Base-by-base conservation (phyloP, 2,329 filamentous ascomycete genomes). In the Aspergillus sp. region DNA sequence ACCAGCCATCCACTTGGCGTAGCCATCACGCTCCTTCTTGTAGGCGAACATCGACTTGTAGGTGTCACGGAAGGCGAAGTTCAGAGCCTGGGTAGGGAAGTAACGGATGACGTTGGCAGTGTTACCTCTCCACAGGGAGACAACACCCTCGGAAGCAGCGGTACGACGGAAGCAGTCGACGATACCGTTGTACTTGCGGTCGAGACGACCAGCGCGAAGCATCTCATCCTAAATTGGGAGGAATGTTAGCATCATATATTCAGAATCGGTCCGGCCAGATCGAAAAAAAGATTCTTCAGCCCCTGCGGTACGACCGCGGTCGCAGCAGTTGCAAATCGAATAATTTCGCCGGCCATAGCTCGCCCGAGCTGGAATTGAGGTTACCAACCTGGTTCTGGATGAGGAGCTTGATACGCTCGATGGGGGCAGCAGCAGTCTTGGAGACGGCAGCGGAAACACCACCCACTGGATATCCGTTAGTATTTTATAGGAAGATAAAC, bases 81-180 rank as follows among this genome's bases (percentile, higher is more conserved):
- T 99, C 81, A 99, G 86, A 75, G 95, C 95, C 88, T 99, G 95
- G 81, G 95, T 99, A 73, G 95, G 95, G 91, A 99, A 99, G 87
- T 99, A 99, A 90, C 95, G 95, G 87, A 99, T 96, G 82, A 99
- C 95, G 89, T 99, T 99, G 91, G 95, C 95, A 79, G 95, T 99
- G 91, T 99, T 99, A 83, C 95, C 95, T 88, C 95, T 89, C 95
- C 95, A 99, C 75, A 99, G 87, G 68, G 93, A 88, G 81, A 95
- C 88, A 74, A 95, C 82, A 90, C 95, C 95, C 87, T 99, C 95
- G 68, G 90, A 85, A 75, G 88, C 87, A 67, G 85, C 86, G 78
- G 95, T 98, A 79, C 95, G 91, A 75, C 83, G 84, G 89, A 99
- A 99, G 87, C 95, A 98, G 80, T 99, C 95, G 62, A 65, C 75